Evolutionary conservation across 2,329 filamentous ascomycete genomes (phyloP), one percentile per base, ranked within the genome.

Genomic region (Dissoconium aciculare): DNA sequence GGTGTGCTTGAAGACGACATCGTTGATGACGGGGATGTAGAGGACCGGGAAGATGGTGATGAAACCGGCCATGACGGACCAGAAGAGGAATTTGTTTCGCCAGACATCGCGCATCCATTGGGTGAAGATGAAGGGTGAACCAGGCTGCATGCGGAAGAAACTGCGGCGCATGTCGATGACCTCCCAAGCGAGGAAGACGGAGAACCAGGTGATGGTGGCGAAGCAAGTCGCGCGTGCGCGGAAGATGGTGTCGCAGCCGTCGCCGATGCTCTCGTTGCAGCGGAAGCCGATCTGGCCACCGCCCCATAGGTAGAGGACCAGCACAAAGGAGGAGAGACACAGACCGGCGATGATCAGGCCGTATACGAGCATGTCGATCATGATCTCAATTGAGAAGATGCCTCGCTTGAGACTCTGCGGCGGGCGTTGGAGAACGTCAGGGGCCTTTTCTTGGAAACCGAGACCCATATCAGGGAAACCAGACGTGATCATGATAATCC

Each of bases 401-500:
- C 79, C 78, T 4, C 63, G 52, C 26, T 63, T 58, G 10, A 76
- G 55, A 55, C 77, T 67, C 40, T 87, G 80, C 0, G 84, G 84
- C 5, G 81, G 80, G 31, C 82, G 75, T 39, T 67, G 61, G 70
- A 92, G 82, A 38, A 92, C 75, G 49, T 87, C 78, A 2, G 70
- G 66, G 0, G 75, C 71, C 0, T 81, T 80, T 26, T 66, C 60
- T 54, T 92, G 83, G 43, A 83, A 77, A 12, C 83, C 82, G 1
- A 93, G 69, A 26, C 83, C 84, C 60, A 93, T 89, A 35, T 85
- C 84, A 1, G 83, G 83, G 53, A 89, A 73, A 5, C 77, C 80
- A 24, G 80, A 87, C 0, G 84, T 93, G 33, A 89, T 69, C 78
- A 92, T 87, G 56, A 92, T 92, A 53, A 93, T 82, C 82, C 41